Conservation (phyloP, 2,329 filamentous ascomycete genomes). For the Phoma sp. region DNA sequence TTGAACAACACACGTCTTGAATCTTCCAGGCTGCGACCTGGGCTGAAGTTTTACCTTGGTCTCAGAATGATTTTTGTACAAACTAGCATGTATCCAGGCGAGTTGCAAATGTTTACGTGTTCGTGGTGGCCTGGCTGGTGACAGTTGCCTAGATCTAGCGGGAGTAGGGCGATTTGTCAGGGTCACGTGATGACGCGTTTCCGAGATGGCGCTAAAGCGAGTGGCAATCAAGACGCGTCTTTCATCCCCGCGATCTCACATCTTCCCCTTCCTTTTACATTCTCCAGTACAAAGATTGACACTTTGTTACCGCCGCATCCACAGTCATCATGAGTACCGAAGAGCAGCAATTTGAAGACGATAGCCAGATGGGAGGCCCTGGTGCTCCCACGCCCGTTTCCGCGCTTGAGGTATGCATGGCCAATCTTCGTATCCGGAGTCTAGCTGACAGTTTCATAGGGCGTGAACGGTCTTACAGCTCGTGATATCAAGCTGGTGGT, state of each 20-base stretch:
- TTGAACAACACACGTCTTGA: background rate
- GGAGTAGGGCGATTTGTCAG: background rate
- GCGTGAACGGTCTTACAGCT: conserved; percentile 86
- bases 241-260: conserved; percentile 1
- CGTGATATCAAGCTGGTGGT: conserved; percentile 92
- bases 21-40: background rate
- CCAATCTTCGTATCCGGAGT: background rate
- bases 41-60: background rate
- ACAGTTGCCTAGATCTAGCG: conserved; percentile 1
- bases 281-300: background rate
- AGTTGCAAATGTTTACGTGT: too few species aligned
- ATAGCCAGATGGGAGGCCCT: conserved; percentile 76
- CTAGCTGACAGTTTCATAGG: conserved; percentile 59
- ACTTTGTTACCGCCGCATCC: background rate
- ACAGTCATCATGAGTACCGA: conserved; percentile 54
- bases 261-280: background rate
- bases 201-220: conserved; percentile 19
- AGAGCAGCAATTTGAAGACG: conserved; percentile 69
- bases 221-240: conserved; percentile 6
- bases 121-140: too few species aligned
- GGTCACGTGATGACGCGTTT: conserved; percentile 32
- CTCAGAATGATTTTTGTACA: too few species aligned
- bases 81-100: too few species aligned
- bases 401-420: conserved; percentile 75
- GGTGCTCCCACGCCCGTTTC: conserved; percentile 91